Base-by-base conservation (phyloP, 2,329 filamentous ascomycete genomes). In the Claviceps maximensis region DNA sequence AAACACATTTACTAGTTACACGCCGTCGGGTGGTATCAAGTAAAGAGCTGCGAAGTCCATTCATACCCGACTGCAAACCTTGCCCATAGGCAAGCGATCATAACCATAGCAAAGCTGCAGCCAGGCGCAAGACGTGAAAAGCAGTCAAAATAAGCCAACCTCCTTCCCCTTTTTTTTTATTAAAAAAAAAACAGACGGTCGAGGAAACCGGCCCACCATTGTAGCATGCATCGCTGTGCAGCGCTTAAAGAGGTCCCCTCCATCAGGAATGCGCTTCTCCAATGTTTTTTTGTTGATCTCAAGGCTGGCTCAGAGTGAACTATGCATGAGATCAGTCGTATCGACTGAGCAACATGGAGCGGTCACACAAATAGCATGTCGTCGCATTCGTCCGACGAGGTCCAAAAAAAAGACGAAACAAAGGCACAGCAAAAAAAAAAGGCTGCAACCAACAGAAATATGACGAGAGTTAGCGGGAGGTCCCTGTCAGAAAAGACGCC, bases 301-400 rank as follows among this genome's bases (percentile, higher is more conserved):
- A 27, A 36, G 29, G 40, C 25, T 25, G 17, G 23, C 46, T 27
- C 42, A n/a, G 45, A 23, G 41, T 29, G 21, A 47, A 21, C 41
- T 33, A 27, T 49, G 49, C 49, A 54, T 45, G 44, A 21, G 44
- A 51, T 51, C 44, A 51, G 49, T 54, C 52, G 50, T 33, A 47
- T 53, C n/a, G 8, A 13, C 23, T 41, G 47, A 17, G 33, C 10
- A 19, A 25, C 2, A 44, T 15, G 17, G 48, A 25, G 17, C 15
- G 19, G 48, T 47, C 42, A 44, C 36, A 36, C 47, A 51, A 29
- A 50, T 10, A 3, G 33, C 8, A 6, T 42, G 40, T 19, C 10
- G 40, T 40, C 47, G 40, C 41, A 17, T 40, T 46, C 41, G 12
- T 19, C 36, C 2, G 31, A 23, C 19, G n/a, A 21, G 31, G 29